Evolutionary conservation across 306 rosid genomes (phyloP), one percentile per base, ranked within the genome.

Genomic region (Cicer arietinum): DNA sequence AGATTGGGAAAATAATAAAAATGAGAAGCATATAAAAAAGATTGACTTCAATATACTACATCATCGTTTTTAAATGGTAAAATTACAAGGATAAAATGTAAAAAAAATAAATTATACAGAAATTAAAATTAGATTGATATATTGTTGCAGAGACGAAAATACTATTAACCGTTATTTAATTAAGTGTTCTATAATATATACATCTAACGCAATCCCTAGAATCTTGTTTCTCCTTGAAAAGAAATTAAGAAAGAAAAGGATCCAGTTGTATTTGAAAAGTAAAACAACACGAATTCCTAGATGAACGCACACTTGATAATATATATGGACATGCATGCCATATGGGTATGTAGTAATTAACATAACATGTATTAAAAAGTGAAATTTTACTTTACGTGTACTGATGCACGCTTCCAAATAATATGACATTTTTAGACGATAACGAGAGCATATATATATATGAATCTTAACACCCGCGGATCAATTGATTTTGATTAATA

Each of bases 371-470:
- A 53, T 45, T 54, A 1, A 25, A 50, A 61, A 62, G 63, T 69
- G 74, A 70, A 69, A 68, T 17, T 61, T 61, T 1, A 69, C 77
- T 75, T 75, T 60, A 17, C 44, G 61, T 1, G 35, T 25, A 61
- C 30, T 30, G 25, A 40, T 52, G 81, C 84, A 75, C 84, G 84
- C 43, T 81, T 69, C 73, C 80, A 75, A 75, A 75, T 75, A 74
- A 81, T 68, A 25, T 43, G 68, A 74, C 71, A 42, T 60, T 74
- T 65, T 74, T 58, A 74, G 80, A 57, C 1, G 47, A 68, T 79
- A 75, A 79, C 73, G 79, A 62, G 61, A 64, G 46, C 74, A 71
- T 62, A 50, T 62, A 71, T 62, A 50, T 62, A 40, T 39, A 54
- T 69, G 77, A 64, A 83, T 79, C 50, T 67, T 54, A 54, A 54